These are phyloP conservation scores for Saccharomycopsis fermentans DNA, from an alignment of 805 yeast species.

Conservation along the genomic window DNA sequence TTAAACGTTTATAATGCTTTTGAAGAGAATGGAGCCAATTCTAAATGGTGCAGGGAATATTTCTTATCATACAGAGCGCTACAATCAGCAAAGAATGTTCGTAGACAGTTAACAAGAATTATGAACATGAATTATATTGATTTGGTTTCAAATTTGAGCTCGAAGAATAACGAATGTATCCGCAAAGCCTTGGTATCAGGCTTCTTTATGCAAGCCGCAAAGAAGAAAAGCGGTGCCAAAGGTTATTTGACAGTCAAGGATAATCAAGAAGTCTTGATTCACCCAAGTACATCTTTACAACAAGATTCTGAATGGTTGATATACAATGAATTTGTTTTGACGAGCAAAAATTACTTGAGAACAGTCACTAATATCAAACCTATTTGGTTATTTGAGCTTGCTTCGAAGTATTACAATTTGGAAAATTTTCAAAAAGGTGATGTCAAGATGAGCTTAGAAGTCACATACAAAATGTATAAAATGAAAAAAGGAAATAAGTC, in stretches of 20 bases:
- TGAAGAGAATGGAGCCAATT: conserved; percentile 60
- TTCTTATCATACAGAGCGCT: conserved; percentile 77
- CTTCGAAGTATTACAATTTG: conserved; percentile 58
- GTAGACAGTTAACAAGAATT: conserved; percentile 70
- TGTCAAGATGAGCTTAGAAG: conserved; percentile 56
- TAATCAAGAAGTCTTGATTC: conserved; percentile 89
- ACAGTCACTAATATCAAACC: conserved; percentile 88
- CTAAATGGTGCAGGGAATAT: conserved; percentile 85
- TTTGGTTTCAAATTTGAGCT: conserved; percentile 52
- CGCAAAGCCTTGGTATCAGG: conserved; percentile 86
- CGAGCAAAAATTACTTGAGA: conserved; percentile 87
- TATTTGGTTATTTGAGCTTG: conserved; percentile 81
- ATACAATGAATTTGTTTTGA: conserved; percentile 90
- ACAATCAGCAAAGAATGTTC: conserved; percentile 75
- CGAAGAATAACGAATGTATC: conserved; percentile 58
- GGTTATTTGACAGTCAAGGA: conserved; percentile 91
- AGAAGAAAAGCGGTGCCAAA: conserved; percentile 69
- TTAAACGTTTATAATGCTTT: conserved; percentile 83
- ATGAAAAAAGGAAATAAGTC: conserved; percentile 24
- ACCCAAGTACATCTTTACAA: conserved; percentile 87
- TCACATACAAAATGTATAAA: conserved; percentile 40
- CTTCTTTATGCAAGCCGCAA: conserved; percentile 97
- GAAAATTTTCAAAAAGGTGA: conserved; percentile 63
- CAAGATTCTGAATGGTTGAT: conserved; percentile 88
- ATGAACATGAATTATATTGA: conserved; percentile 77